A percentile compares a stretch with the other conserved stretches of the same genome.
Evolutionary conservation across 1,284 basidiomycete species (phyloP).

Genomic region (Tremellales sp.): DNA sequence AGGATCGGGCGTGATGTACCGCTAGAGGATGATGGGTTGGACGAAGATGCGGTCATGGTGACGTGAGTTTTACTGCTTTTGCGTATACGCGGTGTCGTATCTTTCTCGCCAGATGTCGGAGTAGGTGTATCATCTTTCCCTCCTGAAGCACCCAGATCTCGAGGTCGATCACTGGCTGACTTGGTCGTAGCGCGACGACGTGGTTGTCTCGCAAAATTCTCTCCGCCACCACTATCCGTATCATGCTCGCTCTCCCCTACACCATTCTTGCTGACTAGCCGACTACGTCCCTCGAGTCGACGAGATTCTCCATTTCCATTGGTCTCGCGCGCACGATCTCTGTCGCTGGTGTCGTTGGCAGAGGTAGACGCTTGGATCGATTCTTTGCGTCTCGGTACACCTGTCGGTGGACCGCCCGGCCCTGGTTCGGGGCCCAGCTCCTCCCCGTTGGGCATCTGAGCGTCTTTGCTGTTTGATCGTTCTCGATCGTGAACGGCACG

Average conservation of each 20-base stretch:
- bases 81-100: neutral
- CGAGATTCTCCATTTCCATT: neutral
- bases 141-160: neutral
- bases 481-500: no score
- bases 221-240: slow-evolving; percentile 15
- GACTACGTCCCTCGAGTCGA: no score
- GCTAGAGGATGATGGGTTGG: no score
- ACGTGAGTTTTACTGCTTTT: neutral
- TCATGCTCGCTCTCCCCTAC: slow-evolving; percentile 6
- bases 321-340: neutral
- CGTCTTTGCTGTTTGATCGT: no score
- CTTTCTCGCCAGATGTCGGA: neutral
- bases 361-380: slow-evolving; percentile 1
- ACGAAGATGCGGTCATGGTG: neutral
- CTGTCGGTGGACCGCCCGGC: slow-evolving; percentile 8
- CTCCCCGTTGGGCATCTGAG: neutral
- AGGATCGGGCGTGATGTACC: slow-evolving; percentile 24
- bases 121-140: neutral
- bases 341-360: neutral
- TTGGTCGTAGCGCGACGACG: slow-evolving; percentile 7
- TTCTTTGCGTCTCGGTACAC: slow-evolving; percentile 12
- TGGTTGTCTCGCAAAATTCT: neutral
- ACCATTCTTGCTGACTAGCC: neutral
- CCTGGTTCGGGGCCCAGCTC: neutral
- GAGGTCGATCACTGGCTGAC: neutral